These are phyloP conservation scores for Blastobotrys malaysiensis DNA, from an alignment of 1,139 yeast genomes.

Conservation along the genomic window DNA sequence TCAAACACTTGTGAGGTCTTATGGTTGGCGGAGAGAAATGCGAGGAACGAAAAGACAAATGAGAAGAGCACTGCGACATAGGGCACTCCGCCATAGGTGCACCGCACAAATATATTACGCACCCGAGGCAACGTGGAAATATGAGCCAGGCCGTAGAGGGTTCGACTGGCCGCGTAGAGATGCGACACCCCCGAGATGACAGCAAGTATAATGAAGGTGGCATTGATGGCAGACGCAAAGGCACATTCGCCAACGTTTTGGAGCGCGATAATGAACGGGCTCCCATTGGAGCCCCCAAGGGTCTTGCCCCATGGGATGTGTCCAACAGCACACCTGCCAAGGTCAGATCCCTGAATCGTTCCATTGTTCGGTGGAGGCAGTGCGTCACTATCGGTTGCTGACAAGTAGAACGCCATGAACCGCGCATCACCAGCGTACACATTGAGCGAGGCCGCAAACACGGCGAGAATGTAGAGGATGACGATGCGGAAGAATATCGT, in stretches of 20 bases:
- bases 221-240: constrained; percentile 58
- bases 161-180: constrained; percentile 72
- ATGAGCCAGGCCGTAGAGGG: constrained; percentile 67
- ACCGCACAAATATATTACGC: constrained; percentile 45
- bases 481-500: constrained; percentile 69
- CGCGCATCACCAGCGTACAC: constrained; percentile 74
- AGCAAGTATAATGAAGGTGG: constrained; percentile 66
- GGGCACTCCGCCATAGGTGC: constrained; percentile 67
- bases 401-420: constrained; percentile 25
- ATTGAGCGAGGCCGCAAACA: constrained; percentile 67
- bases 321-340: constrained; percentile 18
- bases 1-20: constrained; percentile 62
- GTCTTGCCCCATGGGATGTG: constrained; percentile 25
- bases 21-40: constrained; percentile 55
- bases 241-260: constrained; percentile 63
- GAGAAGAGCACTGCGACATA: constrained; percentile 61
- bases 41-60: constrained; percentile 53
- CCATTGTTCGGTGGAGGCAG: constrained; percentile 1
- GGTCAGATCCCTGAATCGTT: constrained; percentile 2
- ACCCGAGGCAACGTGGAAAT: constrained; percentile 52
- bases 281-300: constrained; percentile 17
- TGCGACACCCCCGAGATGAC: constrained; percentile 74
- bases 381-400: neutral
- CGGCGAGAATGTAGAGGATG: constrained; percentile 60
- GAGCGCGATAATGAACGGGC: constrained; percentile 70